These are phyloP conservation scores for Canavalia gladiata DNA, from an alignment of 306 rosid genomes.

Conservation along the genomic window DNA sequence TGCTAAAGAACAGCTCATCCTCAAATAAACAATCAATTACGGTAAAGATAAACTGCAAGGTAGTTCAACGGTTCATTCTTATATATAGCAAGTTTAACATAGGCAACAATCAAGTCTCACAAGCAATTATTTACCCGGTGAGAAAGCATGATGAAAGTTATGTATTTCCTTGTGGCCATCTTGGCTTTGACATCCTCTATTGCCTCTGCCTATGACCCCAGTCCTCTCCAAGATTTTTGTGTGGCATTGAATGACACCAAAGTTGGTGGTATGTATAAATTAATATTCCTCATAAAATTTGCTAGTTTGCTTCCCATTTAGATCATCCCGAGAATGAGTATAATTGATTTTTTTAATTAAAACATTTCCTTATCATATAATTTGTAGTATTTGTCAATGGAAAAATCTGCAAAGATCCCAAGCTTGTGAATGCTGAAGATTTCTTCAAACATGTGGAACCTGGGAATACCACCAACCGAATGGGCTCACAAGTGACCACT, in stretches of 20 bases:
- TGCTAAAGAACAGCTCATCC: background rate
- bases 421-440: slow-evolving; percentile 37
- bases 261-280: too few species aligned
- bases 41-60: background rate
- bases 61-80: slow-evolving; percentile 9
- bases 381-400: slow-evolving; percentile 56
- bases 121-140: background rate
- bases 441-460: slow-evolving; percentile 41
- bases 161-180: too few species aligned
- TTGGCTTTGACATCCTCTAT: too few species aligned
- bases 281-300: background rate
- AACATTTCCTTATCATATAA: background rate
- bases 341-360: background rate
- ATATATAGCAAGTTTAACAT: background rate
- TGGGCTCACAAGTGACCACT: background rate
- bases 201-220: too few species aligned
- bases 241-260: too few species aligned
- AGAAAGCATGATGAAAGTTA: too few species aligned
- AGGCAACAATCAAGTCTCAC: background rate
- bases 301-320: background rate
- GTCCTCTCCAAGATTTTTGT: too few species aligned
- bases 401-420: slow-evolving; percentile 56
- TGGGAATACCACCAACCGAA: slow-evolving; percentile 11
- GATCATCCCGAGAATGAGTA: background rate
- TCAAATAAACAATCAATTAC: background rate